Base-by-base conservation (phyloP, 345 rosid genomes). In the Gossypium raimondii region DNA sequence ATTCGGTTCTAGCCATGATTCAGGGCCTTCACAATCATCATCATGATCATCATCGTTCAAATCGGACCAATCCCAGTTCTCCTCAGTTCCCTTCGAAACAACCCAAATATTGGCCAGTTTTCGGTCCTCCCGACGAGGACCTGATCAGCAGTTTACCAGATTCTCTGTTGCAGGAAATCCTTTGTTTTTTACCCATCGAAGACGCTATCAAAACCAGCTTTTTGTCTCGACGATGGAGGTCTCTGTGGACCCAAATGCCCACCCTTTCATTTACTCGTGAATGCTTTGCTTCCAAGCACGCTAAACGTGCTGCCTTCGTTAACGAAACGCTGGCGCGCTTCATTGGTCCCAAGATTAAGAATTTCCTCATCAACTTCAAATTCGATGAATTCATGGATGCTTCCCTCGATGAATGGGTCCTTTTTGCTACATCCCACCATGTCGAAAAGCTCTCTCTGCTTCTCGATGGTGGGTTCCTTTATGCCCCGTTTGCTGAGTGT, bases 111-210 rank as follows among this genome's bases (percentile, higher is more conserved):
- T 68, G 59, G 17, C 44, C 72, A 1, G 0, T 68, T 7, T 68
- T 50, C 29, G 9, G 0, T 9, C 4, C 43, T 50, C 72, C 72
- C 4, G 0, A 11, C 13, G 9, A 8, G 17, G 81, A 78, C 62
- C 22, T 41, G 10, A 67, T 73, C 52, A 67, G 74, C 70, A 3
- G 12, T 25, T 51, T 73, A 27, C 81, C 81, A 13, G 73, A 78
- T 16, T 24, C 10, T 3, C 52, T 78, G 25, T 13, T 78, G 11
- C 73, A 73, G 2, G 73, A 57, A 7, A 78, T 78, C 67, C 60
- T 73, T 0, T 66, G 63, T 4, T 48, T 57, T 60, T 67, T 73
- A n/a, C 53, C 67, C 12, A 59, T 29, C 0, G 29, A 48, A 29
- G 69, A 78, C 11, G 81, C 73, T 16, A 43, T 73, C 22, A 73